These are phyloP conservation scores for Penicillium odoratum DNA, from an alignment of 495 filamentous ascomycete genomes.

Conservation along the genomic window DNA sequence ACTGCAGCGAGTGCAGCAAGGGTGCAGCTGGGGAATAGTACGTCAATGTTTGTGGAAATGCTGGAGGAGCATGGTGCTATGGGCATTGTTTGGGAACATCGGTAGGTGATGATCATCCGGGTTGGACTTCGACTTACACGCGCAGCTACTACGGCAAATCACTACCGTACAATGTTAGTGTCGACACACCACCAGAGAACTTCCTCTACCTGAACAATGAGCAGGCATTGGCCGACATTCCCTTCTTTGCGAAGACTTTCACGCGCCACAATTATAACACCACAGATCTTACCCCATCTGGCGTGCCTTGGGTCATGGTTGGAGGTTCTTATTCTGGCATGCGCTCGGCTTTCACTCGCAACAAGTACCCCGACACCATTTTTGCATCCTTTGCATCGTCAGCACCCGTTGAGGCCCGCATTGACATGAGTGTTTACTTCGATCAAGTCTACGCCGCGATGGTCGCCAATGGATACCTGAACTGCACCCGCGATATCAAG, in stretches of 20 bases:
- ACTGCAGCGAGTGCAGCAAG: constrained; percentile 30
- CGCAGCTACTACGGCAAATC: constrained; percentile 54
- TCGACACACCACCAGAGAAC: constrained; percentile 46
- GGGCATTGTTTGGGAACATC: constrained; percentile 60
- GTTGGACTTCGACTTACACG: not conserved
- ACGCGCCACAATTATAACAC: constrained; percentile 31
- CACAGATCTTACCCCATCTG: constrained; percentile 42
- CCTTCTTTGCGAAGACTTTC: constrained; percentile 53
- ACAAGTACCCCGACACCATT: constrained; percentile 58
- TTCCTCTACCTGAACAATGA: constrained; percentile 50
- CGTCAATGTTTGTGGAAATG: constrained; percentile 44
- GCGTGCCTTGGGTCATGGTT: constrained; percentile 59
- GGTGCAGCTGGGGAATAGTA: constrained; percentile 34
- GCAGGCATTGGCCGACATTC: constrained; percentile 55
- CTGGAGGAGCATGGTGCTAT: constrained; percentile 50
- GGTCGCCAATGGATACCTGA: constrained; percentile 46
- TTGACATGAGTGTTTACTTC: constrained; percentile 58
- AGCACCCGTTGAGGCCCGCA: constrained; percentile 53
- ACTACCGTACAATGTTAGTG: constrained; percentile 45
- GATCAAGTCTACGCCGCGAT: constrained; percentile 58
- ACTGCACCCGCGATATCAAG: constrained; percentile 56
- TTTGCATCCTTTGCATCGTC: constrained; percentile 56
- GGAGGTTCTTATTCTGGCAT: constrained; percentile 61
- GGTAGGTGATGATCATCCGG: constrained; percentile 32
- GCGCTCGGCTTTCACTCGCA: constrained; percentile 54